Conservation (phyloP, 805 yeast genomes). For the Kurtzmaniella fragi region DNA sequence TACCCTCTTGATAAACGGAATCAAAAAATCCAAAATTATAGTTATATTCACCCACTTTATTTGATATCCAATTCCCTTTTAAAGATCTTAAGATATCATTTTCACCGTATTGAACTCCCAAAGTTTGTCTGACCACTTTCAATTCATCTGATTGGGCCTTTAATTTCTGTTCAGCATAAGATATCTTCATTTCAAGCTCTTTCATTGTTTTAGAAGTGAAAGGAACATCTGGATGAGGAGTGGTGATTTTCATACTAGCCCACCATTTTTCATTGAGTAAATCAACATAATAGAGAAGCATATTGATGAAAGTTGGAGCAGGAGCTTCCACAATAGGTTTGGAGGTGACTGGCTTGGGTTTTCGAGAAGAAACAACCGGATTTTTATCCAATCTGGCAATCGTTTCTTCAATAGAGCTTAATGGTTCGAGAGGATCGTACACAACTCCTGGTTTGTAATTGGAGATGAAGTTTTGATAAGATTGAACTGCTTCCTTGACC, state of each 20-base stretch:
- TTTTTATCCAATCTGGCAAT: conserved; percentile 4
- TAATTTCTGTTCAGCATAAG: conserved; percentile 12
- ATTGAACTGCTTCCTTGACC: conserved; percentile 66
- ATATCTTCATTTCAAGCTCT: conserved; percentile 6
- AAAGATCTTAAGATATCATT: conserved; percentile 61
- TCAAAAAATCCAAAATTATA: conserved; percentile 61
- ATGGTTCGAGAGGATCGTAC: background rate
- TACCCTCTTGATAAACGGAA: conserved; percentile 51
- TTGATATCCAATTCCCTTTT: conserved; percentile 41
- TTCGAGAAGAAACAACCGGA: conserved; percentile 1
- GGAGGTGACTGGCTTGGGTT: too few species aligned
- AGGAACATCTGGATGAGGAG: too few species aligned
- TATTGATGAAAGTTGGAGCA: conserved; percentile 17
- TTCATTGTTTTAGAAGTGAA: background rate
- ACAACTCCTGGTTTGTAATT: conserved; percentile 23
- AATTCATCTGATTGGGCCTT: conserved; percentile 11
- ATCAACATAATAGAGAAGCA: conserved; percentile 19
- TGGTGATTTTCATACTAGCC: too few species aligned
- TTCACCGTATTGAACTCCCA: conserved; percentile 46
- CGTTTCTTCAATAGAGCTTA: background rate
- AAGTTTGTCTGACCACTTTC: conserved; percentile 13
- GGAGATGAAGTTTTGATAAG: conserved; percentile 45
- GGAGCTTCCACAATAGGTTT: too few species aligned
- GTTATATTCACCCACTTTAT: conserved; percentile 62
- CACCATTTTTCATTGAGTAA: background rate